phyloP scores from a whole-genome alignment of 306 rosid genomes.

The Canavalia gladiata region DNA sequence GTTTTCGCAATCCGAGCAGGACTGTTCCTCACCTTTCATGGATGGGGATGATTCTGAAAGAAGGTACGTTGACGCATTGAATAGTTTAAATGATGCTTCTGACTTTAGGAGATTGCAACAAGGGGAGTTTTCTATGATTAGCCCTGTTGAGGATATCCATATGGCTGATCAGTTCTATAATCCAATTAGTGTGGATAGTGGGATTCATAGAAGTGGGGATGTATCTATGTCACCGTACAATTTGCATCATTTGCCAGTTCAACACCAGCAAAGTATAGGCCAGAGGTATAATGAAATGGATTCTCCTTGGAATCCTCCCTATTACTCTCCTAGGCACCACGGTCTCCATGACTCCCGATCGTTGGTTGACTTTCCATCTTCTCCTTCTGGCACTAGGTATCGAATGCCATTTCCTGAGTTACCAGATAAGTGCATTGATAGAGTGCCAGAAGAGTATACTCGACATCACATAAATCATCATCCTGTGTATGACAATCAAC shows the following conservation, averaged over 20 bases:
- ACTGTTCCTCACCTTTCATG: slow-evolving; percentile 70
- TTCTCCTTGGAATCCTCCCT: slow-evolving; percentile 88
- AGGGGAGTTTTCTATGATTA: slow-evolving; percentile 64
- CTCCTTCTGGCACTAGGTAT: slow-evolving; percentile 81
- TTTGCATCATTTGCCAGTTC: slow-evolving; percentile 70
- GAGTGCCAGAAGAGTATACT: slow-evolving; percentile 81
- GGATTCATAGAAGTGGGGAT: slow-evolving; percentile 80
- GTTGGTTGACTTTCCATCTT: slow-evolving; percentile 78
- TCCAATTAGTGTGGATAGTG: slow-evolving; percentile 67
- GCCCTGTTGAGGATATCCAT: slow-evolving; percentile 70
- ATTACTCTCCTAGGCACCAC: slow-evolving; percentile 89
- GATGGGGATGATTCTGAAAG: slow-evolving; percentile 96
- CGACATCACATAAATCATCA: slow-evolving; percentile 73
- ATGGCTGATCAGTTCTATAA: slow-evolving; percentile 69
- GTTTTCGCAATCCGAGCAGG: slow-evolving; percentile 82
- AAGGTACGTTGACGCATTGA: slow-evolving; percentile 95
- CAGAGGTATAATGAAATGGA: slow-evolving; percentile 88
- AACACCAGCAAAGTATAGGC: slow-evolving; percentile 69
- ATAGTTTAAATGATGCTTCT: slow-evolving; percentile 76
- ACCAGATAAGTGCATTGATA: slow-evolving; percentile 72
- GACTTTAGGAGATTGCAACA: slow-evolving; percentile 76
- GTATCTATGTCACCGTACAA: slow-evolving; percentile 62
- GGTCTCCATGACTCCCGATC: slow-evolving; percentile 75
- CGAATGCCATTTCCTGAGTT: slow-evolving; percentile 70
- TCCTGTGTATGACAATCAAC: slow-evolving; percentile 75